phyloP scores from a whole-genome alignment of 23 red algal species.

The Agarophyton chilense region DNA sequence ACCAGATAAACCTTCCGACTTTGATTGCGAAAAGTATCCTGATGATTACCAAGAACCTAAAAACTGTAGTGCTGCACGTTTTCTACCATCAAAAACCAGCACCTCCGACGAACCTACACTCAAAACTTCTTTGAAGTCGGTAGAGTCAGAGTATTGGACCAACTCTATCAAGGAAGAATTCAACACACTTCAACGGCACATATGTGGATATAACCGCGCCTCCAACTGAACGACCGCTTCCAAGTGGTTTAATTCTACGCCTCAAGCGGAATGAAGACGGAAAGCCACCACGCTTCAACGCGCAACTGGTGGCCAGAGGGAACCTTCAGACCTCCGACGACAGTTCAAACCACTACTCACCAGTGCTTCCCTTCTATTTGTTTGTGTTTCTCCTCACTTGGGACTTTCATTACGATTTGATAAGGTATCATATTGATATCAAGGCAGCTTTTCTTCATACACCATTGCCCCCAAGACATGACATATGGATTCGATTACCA shows the following conservation, averaged over 20 bases:
- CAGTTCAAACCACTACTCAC: neutral
- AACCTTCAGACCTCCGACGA: neutral
- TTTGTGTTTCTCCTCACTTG: neutral
- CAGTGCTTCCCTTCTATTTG: neutral
- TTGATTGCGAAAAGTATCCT: too few species aligned
- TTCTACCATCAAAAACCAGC: neutral
- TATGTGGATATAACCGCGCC: neutral
- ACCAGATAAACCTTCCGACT: neutral
- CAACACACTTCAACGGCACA: neutral
- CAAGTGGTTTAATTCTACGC: neutral
- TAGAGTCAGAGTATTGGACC: constrained; percentile 1
- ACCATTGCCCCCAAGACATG: neutral
- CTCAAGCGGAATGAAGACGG: constrained; percentile 26
- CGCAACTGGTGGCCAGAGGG: constrained; percentile 6
- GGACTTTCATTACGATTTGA: neutral
- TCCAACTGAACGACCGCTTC: neutral
- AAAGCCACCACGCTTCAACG: constrained; percentile 28
- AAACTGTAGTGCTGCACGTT: neutral
- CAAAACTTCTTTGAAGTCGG: neutral
- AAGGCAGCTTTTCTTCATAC: constrained; percentile 22
- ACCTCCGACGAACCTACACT: constrained; percentile 14
- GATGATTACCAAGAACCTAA: neutral
- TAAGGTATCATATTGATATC: neutral
- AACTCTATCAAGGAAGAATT: constrained; percentile 7
- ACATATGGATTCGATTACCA: neutral